Evolutionary conservation across 192 early-diverging fungal species (phyloP), one percentile per base, ranked within the genome.

Genomic region (Coemansia pectinata): DNA sequence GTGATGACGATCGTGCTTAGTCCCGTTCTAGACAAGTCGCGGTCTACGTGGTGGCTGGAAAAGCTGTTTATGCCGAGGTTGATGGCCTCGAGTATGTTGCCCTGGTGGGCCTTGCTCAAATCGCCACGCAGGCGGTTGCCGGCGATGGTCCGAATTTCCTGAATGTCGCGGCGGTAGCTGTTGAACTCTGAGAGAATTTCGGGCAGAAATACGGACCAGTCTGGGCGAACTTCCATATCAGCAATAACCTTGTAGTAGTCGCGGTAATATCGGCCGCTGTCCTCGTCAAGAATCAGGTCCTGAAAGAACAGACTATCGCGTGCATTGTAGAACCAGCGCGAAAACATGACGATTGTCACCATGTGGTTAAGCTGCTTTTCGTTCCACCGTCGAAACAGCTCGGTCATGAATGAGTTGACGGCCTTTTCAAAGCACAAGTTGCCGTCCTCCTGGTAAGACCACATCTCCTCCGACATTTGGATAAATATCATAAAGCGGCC

Each of bases 401-500:
- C 90, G 0, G 93, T 91, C 14, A 99, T 78, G 73, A 97, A 98
- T 60, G 90, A 89, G 72, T 93, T 89, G 52, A 98, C 89, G 5
- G 90, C 92, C 76, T 94, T 95, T 78, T 96, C 97, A 83, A 93
- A 97, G 76, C 91, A 95, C 25, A 99, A 79, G 73, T 98, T 94
- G 8, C 96, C 95, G 71, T 99, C 96, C 69, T 98, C 96, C 62
- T 95, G 95, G 87, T 96, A 98, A 41, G 95, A 91, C 92, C 93
- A 96, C 95, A 98, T 99, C 83, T 99, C 97, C 52, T 88, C 88
- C 34, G 90, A 92, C 94, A 99, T 94, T 83, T 99, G 97, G 21
- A 99, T 89, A 74, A 96, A 95, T 15, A 99, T 88, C 72, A 95
- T 96, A 59, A 91, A 94, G 65, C 96, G 94, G 11, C 95, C 96